These are phyloP conservation scores for Wallacemonas rigidus DNA, from an alignment of 208 protist genomes.

Conservation along the genomic window DNA sequence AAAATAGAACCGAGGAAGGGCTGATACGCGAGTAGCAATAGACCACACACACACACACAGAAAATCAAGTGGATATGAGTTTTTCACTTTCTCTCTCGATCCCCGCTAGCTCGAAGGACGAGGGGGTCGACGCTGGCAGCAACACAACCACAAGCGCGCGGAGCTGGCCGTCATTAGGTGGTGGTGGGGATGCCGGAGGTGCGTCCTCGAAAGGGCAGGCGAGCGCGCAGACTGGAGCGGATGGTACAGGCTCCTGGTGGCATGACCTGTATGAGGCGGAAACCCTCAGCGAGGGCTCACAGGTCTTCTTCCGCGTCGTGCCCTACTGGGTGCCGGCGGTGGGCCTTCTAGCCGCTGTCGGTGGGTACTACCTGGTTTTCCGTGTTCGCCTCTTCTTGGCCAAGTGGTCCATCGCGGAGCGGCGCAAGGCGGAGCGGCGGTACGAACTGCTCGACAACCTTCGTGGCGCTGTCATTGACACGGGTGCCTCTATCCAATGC, in stretches of 20 bases:
- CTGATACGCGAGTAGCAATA: too few species aligned
- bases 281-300: slow-evolving; percentile 48
- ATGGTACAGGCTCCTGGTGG: slow-evolving; percentile 28
- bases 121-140: background rate
- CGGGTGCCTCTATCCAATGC: slow-evolving; percentile 33
- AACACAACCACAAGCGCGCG: background rate
- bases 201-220: slow-evolving; percentile 16
- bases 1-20: too few species aligned
- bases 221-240: background rate
- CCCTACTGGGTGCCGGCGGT: slow-evolving; percentile 74
- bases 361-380: slow-evolving; percentile 62
- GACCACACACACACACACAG: background rate
- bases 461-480: slow-evolving; percentile 32
- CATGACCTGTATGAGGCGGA: slow-evolving; percentile 67
- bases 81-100: slow-evolving; percentile 4
- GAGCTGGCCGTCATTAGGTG: background rate
- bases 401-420: slow-evolving; percentile 75
- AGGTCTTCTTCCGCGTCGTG: slow-evolving; percentile 53
- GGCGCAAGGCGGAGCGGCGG: slow-evolving; percentile 65
- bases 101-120: background rate
- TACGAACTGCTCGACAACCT: slow-evolving; percentile 75
- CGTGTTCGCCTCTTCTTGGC: slow-evolving; percentile 72
- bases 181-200: background rate
- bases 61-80: background rate
- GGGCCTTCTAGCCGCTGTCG: slow-evolving; percentile 37